A percentile compares a stretch with the other conserved stretches of the same genome.
Evolutionary conservation across 108 stramenopile species (phyloP).

Genomic region (Skeletonema tropicum): DNA sequence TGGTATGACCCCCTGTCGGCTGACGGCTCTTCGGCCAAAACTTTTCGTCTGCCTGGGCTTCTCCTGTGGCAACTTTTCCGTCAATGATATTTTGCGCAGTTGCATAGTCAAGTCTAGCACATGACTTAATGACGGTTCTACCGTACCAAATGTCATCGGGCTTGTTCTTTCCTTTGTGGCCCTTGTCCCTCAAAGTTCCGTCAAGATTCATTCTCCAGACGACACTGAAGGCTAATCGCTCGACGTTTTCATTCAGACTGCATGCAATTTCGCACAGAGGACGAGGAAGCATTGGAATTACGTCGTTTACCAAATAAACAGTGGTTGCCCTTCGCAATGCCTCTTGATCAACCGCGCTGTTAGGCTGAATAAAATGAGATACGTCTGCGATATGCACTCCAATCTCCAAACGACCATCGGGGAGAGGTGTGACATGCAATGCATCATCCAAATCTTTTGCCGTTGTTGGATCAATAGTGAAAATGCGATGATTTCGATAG

Average conservation of each 20-base stretch:
- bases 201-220: slow-evolving; percentile 95
- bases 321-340: slow-evolving; percentile 92
- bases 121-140: slow-evolving; percentile 91
- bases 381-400: slow-evolving; percentile 99
- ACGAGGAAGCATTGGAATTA: slow-evolving; percentile 92
- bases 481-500: slow-evolving; percentile 80
- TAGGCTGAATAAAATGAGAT: slow-evolving; percentile 85
- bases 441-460: slow-evolving; percentile 97
- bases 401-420: slow-evolving; percentile 82
- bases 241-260: slow-evolving; percentile 94
- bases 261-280: slow-evolving; percentile 94
- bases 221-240: slow-evolving; percentile 93
- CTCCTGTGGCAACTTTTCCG: slow-evolving; percentile 65
- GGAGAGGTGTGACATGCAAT: slow-evolving; percentile 76
- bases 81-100: slow-evolving; percentile 97
- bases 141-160: slow-evolving; percentile 88
- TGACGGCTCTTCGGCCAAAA: slow-evolving; percentile 86
- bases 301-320: slow-evolving; percentile 94
- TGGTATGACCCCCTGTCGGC: slow-evolving; percentile 84
- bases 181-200: slow-evolving; percentile 72
- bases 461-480: slow-evolving; percentile 96
- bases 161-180: slow-evolving; percentile 45
- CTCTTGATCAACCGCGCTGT: slow-evolving; percentile 89
- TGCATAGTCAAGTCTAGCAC: slow-evolving; percentile 93
- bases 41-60: slow-evolving; percentile 58